phyloP scores from a whole-genome alignment of 768 basidiomycete species.

The Lentinula sp. region DNA sequence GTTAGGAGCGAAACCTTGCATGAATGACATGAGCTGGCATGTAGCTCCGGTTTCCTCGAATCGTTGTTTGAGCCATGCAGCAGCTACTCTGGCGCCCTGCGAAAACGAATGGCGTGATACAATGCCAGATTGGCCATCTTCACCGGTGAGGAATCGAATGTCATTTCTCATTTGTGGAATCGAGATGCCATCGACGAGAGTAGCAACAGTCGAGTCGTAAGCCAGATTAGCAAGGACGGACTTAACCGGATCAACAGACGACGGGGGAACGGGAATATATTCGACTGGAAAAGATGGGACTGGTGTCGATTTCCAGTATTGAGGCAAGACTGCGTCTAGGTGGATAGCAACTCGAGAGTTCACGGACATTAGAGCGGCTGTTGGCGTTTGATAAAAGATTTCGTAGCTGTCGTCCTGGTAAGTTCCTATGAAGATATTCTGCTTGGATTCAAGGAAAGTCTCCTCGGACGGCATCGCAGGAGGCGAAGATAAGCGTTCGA shows the following conservation, averaged over 20 bases:
- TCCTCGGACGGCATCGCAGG: conserved; percentile 9
- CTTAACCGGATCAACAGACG: conserved; percentile 49
- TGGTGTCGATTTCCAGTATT: conserved; percentile 65
- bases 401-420: conserved; percentile 16
- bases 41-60: conserved; percentile 73
- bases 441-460: conserved; percentile 8
- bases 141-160: conserved; percentile 81
- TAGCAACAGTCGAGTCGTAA: conserved; percentile 66
- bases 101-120: conserved; percentile 80
- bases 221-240: conserved; percentile 50
- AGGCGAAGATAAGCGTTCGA: conserved; percentile 18
- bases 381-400: conserved; percentile 35
- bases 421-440: conserved; percentile 1
- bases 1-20: conserved; percentile 75
- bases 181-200: conserved; percentile 65
- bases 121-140: conserved; percentile 68
- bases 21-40: conserved; percentile 65
- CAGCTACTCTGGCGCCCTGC: conserved; percentile 55
- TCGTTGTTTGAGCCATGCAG: conserved; percentile 66
- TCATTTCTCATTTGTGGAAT: conserved; percentile 60
- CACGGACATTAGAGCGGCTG: conserved; percentile 48
- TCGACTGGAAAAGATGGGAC: conserved; percentile 46
- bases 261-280: conserved; percentile 50
- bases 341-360: conserved; percentile 29
- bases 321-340: conserved; percentile 63